A percentile compares a stretch with the other conserved stretches of the same genome.
Evolutionary conservation across 2,329 filamentous ascomycete species (phyloP).

Genomic region (Alternaria alternata): DNA sequence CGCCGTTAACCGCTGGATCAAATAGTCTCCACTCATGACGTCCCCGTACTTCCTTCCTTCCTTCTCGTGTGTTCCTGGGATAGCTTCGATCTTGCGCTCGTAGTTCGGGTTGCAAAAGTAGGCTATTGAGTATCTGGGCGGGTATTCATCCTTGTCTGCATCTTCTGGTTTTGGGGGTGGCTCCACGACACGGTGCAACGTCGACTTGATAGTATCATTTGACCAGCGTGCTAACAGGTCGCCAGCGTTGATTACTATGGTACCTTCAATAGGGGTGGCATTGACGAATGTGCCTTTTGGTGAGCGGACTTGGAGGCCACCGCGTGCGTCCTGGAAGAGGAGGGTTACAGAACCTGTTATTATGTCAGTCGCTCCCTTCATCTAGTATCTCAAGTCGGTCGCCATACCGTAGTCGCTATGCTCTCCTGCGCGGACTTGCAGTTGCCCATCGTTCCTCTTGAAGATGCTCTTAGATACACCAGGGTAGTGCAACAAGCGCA

Average conservation of each 20-base stretch:
- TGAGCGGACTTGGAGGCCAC: conserved; percentile 69
- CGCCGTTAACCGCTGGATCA: conserved; percentile 77
- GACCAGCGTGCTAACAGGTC: conserved; percentile 88
- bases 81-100: conserved; percentile 76
- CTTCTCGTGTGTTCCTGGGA: conserved; percentile 78
- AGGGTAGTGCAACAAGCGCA: conserved; percentile 81
- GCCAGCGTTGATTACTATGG: conserved; percentile 88
- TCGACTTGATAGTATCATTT: conserved; percentile 90
- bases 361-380: conserved; percentile 13
- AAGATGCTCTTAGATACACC: conserved; percentile 72
- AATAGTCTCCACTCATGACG: conserved; percentile 81
- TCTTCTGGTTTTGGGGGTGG: conserved; percentile 65
- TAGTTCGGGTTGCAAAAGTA: conserved; percentile 93
- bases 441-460: conserved; percentile 69
- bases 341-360: conserved; percentile 51
- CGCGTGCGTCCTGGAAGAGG: conserved; percentile 62
- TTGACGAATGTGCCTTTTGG: conserved; percentile 82
- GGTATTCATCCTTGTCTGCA: conserved; percentile 66
- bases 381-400: accelerated
- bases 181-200: conserved; percentile 88
- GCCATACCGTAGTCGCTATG: conserved; percentile 71
- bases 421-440: conserved; percentile 79
- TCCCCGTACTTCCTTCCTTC: conserved; percentile 79
- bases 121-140: conserved; percentile 82
- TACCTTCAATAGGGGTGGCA: conserved; percentile 80